phyloP scores from a whole-genome alignment of 495 filamentous ascomycete genomes.

The Penicillium diatomitis region DNA sequence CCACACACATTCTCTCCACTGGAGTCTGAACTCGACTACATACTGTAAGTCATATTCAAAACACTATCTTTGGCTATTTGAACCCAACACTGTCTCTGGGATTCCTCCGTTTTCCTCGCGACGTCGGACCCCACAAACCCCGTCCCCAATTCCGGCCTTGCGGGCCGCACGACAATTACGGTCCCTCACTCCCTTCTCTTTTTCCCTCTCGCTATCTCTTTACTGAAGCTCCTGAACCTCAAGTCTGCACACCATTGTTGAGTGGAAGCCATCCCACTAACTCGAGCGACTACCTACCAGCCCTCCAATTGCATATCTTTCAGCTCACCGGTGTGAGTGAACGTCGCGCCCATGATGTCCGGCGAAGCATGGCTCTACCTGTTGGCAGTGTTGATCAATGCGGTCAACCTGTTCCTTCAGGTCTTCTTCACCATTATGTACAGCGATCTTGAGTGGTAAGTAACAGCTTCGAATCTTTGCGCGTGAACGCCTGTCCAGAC shows the following conservation, averaged over 20 bases:
- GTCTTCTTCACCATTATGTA: conserved; percentile 99
- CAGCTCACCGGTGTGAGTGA: neutral
- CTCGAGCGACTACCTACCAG: neutral
- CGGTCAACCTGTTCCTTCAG: conserved; percentile 99
- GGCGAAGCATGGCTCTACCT: conserved; percentile 99
- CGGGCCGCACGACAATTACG: conserved; percentile 5
- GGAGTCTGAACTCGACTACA: conserved; percentile 3
- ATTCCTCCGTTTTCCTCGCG: conserved; percentile 14
- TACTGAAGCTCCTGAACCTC: conserved; percentile 2
- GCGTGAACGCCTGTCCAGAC: no score
- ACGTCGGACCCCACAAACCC: conserved; percentile 16
- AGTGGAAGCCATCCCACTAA: no score
- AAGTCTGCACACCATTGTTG: neutral
- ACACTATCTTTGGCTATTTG: neutral
- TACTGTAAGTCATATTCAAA: conserved; percentile 14
- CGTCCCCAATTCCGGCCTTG: conserved; percentile 20
- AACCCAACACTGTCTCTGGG: conserved; percentile 4
- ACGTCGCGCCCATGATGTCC: conserved; percentile 63
- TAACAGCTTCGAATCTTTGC: conserved; percentile 1
- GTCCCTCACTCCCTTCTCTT: neutral
- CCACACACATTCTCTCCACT: neutral
- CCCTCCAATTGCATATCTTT: neutral
- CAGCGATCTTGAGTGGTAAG: conserved; percentile 94
- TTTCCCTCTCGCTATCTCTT: conserved; percentile 1
- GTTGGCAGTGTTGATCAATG: conserved; percentile 97